A percentile compares a stretch with the other conserved stretches of the same genome.
Conservation (phyloP, 2,329 filamentous ascomycete species). For the Trichoderma atrobrunneum region DNA sequence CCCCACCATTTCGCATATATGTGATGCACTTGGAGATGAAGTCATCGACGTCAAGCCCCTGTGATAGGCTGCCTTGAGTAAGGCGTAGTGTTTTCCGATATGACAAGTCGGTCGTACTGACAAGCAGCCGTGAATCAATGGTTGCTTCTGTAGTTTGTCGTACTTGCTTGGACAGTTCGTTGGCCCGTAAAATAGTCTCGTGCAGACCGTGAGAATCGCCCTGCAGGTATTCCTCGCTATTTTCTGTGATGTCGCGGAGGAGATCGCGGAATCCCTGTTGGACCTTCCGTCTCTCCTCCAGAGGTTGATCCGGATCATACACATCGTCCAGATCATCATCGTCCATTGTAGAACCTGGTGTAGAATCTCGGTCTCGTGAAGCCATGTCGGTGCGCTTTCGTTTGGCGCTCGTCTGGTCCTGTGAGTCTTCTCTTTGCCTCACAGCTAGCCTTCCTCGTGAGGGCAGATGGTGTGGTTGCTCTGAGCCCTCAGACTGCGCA, state of each 20-base stretch:
- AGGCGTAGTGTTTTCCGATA: conserved; percentile 75
- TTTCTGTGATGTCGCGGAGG: conserved; percentile 59
- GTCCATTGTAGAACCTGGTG: conserved; percentile 17
- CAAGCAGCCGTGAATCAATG: conserved; percentile 82
- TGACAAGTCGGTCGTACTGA: conserved; percentile 75
- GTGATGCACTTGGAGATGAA: conserved; percentile 86
- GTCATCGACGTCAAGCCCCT: conserved; percentile 83
- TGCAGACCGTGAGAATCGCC: conserved; percentile 63
- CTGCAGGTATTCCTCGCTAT: conserved; percentile 69
- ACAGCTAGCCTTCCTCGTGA: conserved; percentile 27
- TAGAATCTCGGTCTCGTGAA: conserved; percentile 23
- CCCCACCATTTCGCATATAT: conserved; percentile 73
- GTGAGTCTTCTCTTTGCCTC: conserved; percentile 27
- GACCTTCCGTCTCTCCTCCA: conserved; percentile 67
- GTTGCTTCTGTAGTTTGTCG: conserved; percentile 89
- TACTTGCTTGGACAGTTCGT: conserved; percentile 64
- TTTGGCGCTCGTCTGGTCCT: conserved; percentile 28
- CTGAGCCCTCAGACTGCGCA: conserved; percentile 25
- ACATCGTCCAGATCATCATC: conserved; percentile 35
- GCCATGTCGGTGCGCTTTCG: conserved; percentile 32
- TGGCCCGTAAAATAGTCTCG: conserved; percentile 63
- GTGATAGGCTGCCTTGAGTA: conserved; percentile 67
- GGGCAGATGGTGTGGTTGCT: conserved; percentile 22
- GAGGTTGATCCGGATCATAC: conserved; percentile 82
- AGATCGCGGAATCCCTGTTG: conserved; percentile 69